phyloP scores from a whole-genome alignment of 2,329 filamentous ascomycete species.

The Magnaporthales sp. region DNA sequence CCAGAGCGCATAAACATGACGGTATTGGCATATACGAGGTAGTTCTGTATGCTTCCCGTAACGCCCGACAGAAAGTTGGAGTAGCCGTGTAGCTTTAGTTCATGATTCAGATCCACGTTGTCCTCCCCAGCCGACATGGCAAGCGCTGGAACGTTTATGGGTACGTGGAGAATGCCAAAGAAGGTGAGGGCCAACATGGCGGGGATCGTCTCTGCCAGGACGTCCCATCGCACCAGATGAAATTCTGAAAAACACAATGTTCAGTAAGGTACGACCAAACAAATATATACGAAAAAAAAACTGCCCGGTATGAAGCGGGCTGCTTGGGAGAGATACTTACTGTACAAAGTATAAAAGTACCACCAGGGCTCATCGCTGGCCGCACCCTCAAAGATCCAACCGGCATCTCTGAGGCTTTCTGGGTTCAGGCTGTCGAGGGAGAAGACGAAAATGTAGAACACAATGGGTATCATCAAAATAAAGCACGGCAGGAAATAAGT shows the following conservation, averaged over 20 bases:
- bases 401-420: slow-evolving; percentile 56
- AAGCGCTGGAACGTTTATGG: slow-evolving; percentile 93
- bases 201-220: slow-evolving; percentile 74
- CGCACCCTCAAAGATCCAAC: slow-evolving; percentile 90
- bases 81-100: slow-evolving; percentile 84
- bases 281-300: slow-evolving; percentile 11
- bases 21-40: slow-evolving; percentile 95
- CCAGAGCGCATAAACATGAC: slow-evolving; percentile 94
- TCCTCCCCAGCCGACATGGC: slow-evolving; percentile 88
- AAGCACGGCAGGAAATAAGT: slow-evolving; percentile 82
- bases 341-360: slow-evolving; percentile 94
- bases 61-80: slow-evolving; percentile 88
- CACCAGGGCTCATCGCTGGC: slow-evolving; percentile 86
- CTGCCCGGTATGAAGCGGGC: slow-evolving; percentile 5
- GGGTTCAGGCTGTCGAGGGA: slow-evolving; percentile 60
- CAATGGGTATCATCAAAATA: slow-evolving; percentile 67
- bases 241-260: slow-evolving; percentile 52
- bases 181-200: slow-evolving; percentile 97
- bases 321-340: slow-evolving; percentile 43
- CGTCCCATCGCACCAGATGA: slow-evolving; percentile 70
- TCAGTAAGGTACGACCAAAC: background rate
- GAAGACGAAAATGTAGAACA: slow-evolving; percentile 73
- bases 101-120: slow-evolving; percentile 81
- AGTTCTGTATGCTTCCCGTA: slow-evolving; percentile 87
- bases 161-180: slow-evolving; percentile 93